Evolutionary conservation across 495 filamentous ascomycete species (phyloP).

Genomic region (Cercophora sp.): DNA sequence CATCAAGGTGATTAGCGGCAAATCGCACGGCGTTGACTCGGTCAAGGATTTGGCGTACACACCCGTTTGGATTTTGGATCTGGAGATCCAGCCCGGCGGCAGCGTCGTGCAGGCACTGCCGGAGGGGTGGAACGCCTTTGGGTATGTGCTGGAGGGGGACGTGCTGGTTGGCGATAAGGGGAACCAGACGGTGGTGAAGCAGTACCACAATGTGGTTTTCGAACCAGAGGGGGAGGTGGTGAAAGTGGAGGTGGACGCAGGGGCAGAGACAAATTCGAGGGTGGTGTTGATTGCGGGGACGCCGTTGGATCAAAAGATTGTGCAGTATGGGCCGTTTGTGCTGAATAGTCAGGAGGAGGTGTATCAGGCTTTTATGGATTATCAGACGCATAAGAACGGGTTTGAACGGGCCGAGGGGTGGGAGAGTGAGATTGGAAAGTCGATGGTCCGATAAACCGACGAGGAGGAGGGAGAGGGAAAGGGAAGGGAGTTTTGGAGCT

Average conservation of each 20-base stretch:
- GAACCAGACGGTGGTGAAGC: conserved; percentile 54
- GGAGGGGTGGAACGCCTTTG: conserved; percentile 85
- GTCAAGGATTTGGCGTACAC: conserved; percentile 91
- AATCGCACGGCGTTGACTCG: conserved; percentile 75
- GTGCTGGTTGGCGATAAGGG: conserved; percentile 61
- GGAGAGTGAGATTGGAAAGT: conserved; percentile 91
- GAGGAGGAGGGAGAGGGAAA: background rate
- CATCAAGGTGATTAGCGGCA: conserved; percentile 86
- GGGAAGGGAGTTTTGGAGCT: background rate
- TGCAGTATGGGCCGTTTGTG: conserved; percentile 97
- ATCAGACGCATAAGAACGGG: conserved; percentile 76
- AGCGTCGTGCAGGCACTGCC: conserved; percentile 70
- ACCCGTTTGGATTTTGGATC: conserved; percentile 88
- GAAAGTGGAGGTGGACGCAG: conserved; percentile 61
- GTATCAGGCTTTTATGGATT: conserved; percentile 86
- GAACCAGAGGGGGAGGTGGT: conserved; percentile 73
- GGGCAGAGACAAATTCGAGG: conserved; percentile 59
- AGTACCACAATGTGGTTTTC: conserved; percentile 90
- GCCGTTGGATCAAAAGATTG: conserved; percentile 84
- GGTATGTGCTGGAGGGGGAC: conserved; percentile 71
- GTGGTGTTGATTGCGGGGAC: conserved; percentile 83
- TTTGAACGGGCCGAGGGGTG: conserved; percentile 84
- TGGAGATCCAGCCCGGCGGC: conserved; percentile 77
- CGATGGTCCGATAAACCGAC: conserved; percentile 31
- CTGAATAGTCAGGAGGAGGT: conserved; percentile 79